These are phyloP conservation scores for Fusarium anguioides DNA, from an alignment of 2,329 filamentous ascomycete genomes.

Conservation along the genomic window DNA sequence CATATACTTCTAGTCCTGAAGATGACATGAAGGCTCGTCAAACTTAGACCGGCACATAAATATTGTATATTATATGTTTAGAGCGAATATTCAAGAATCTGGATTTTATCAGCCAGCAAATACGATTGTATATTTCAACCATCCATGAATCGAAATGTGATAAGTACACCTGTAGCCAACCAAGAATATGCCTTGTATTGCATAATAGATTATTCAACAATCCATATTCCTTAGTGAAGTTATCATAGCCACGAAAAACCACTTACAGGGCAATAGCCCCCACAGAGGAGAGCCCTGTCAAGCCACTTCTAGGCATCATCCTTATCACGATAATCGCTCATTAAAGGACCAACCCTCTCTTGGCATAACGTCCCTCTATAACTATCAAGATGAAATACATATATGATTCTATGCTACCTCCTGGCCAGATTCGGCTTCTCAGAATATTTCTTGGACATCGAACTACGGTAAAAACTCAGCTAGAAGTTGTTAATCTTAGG, in stretches of 20 bases:
- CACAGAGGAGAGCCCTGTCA: neutral
- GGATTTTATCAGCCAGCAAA: neutral
- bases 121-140: neutral
- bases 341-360: neutral
- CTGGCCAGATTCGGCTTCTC: neutral
- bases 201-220: no score
- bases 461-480: neutral
- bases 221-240: no score
- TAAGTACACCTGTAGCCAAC: neutral
- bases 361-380: no score
- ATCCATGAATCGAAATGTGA: neutral
- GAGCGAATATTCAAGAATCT: neutral
- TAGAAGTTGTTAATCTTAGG: neutral
- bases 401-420: neutral
- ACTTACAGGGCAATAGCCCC: neutral
- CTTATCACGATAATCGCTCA: neutral
- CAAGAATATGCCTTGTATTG: neutral
- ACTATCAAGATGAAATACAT: neutral
- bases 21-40: constrained; percentile 24
- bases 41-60: neutral
- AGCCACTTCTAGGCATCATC: neutral
- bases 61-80: neutral
- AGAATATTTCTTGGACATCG: neutral
- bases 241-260: no score
- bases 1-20: constrained; percentile 28